Evolutionary conservation across 2,329 filamentous ascomycete species (phyloP).

Genomic region (Colletotrichum sp.): DNA sequence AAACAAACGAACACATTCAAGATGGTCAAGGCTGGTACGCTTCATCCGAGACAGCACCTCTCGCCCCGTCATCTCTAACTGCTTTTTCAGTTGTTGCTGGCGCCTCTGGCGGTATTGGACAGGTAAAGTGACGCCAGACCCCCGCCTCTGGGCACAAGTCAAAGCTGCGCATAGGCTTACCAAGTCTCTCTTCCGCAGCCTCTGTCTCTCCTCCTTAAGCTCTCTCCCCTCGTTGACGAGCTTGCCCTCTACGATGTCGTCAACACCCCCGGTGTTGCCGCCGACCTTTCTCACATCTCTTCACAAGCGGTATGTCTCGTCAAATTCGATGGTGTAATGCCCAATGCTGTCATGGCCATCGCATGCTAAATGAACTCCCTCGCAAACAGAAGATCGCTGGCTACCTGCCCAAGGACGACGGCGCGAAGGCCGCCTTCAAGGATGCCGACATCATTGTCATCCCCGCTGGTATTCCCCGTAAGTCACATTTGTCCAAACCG

Average conservation of each 20-base stretch:
- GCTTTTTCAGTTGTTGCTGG: conserved; percentile 76
- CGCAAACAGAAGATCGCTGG: conserved; percentile 76
- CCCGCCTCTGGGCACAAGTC: conserved; percentile 1
- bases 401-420: conserved; percentile 85
- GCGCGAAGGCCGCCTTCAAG: conserved; percentile 86
- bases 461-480: conserved; percentile 96
- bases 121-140: conserved; percentile 61
- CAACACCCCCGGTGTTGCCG: conserved; percentile 94
- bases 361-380: background rate
- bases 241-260: conserved; percentile 99
- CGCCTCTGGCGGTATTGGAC: conserved; percentile 97
- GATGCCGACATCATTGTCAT: conserved; percentile 97
- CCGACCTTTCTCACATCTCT: conserved; percentile 97
- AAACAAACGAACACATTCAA: conserved; percentile 31
- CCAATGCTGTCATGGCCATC: background rate
- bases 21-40: conserved; percentile 69
- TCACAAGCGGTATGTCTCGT: conserved; percentile 71
- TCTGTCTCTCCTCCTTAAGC: conserved; percentile 94
- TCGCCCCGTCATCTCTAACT: background rate
- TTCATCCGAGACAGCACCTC: background rate
- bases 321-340: background rate
- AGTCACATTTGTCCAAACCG: conserved; percentile 39
- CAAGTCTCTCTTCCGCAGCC: conserved; percentile 60
- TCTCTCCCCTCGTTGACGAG: conserved; percentile 85
- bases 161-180: conserved; percentile 21